These are phyloP conservation scores for Aspergillus baeticus DNA, from an alignment of 495 filamentous ascomycete genomes.

Conservation along the genomic window DNA sequence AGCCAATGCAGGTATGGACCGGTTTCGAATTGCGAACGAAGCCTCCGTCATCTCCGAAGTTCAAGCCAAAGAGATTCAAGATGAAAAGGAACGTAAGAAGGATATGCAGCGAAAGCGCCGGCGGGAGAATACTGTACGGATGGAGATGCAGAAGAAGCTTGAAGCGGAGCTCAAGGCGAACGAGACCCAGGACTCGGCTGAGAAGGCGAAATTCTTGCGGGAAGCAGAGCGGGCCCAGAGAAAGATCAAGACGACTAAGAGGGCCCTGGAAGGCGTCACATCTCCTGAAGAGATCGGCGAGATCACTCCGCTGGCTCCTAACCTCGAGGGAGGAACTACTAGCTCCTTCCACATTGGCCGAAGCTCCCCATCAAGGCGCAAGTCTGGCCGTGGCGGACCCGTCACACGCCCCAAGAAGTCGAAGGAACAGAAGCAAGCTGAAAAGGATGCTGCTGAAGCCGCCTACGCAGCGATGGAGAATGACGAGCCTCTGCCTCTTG, in stretches of 20 bases:
- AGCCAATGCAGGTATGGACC: conserved; percentile 50
- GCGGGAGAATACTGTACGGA: conserved; percentile 90
- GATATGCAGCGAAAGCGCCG: conserved; percentile 97
- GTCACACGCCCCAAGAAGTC: conserved; percentile 74
- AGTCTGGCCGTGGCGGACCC: conserved; percentile 60
- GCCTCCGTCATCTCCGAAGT: conserved; percentile 79
- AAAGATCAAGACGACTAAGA: conserved; percentile 81
- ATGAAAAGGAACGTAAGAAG: conserved; percentile 99
- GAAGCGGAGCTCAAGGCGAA: conserved; percentile 76
- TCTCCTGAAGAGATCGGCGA: conserved; percentile 77
- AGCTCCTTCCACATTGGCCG: conserved; percentile 74
- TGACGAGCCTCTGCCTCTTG: conserved; percentile 65
- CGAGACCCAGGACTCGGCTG: conserved; percentile 71
- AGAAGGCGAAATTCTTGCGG: conserved; percentile 70
- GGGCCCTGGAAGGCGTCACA: conserved; percentile 79
- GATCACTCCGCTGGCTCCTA: conserved; percentile 70
- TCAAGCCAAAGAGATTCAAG: conserved; percentile 81
- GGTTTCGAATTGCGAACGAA: conserved; percentile 56
- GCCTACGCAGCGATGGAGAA: conserved; percentile 84
- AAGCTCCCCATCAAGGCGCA: conserved; percentile 63
- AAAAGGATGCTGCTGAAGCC: conserved; percentile 88
- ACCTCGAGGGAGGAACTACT: conserved; percentile 86
- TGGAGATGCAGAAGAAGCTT: conserved; percentile 80
- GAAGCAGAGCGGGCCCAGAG: conserved; percentile 84
- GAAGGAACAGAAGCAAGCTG: conserved; percentile 94